phyloP scores from a whole-genome alignment of 2,329 filamentous ascomycete genomes.

The Paraphoma chrysanthemicola region DNA sequence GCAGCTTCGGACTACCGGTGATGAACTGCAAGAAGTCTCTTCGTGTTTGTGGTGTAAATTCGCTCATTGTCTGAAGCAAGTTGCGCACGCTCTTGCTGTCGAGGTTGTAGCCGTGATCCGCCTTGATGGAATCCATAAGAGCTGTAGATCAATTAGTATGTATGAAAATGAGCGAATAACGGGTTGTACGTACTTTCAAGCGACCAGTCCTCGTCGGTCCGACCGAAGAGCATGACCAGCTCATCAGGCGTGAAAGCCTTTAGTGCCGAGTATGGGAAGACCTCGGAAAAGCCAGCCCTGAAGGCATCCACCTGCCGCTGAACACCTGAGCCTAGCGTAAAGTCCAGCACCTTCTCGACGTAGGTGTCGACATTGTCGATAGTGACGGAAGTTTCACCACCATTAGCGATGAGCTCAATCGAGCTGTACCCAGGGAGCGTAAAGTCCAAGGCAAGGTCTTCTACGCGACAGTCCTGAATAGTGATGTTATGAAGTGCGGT shows the following conservation, averaged over 20 bases:
- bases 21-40: slow-evolving; percentile 98
- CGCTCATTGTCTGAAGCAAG: slow-evolving; percentile 91
- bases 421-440: slow-evolving; percentile 86
- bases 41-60: slow-evolving; percentile 74
- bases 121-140: slow-evolving; percentile 97
- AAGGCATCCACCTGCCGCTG: slow-evolving; percentile 91
- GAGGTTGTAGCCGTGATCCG: slow-evolving; percentile 98
- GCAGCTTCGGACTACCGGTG: slow-evolving; percentile 95
- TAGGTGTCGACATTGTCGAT: slow-evolving; percentile 93
- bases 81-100: slow-evolving; percentile 96
- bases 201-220: slow-evolving; percentile 94
- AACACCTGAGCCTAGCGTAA: slow-evolving; percentile 89
- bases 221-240: slow-evolving; percentile 91
- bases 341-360: slow-evolving; percentile 86
- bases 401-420: slow-evolving; percentile 81
- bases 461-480: slow-evolving; percentile 78
- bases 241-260: slow-evolving; percentile 95
- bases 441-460: slow-evolving; percentile 92
- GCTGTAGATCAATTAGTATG: slow-evolving; percentile 61
- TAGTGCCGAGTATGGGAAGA: slow-evolving; percentile 92
- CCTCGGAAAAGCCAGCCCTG: slow-evolving; percentile 87
- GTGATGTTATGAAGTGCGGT: slow-evolving; percentile 72
- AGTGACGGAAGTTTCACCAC: slow-evolving; percentile 76
- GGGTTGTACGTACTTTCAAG: slow-evolving; percentile 78
- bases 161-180: neutral